Evolutionary conservation across 805 yeast genomes (phyloP).

Genomic region (Barnettozyma sp.): DNA sequence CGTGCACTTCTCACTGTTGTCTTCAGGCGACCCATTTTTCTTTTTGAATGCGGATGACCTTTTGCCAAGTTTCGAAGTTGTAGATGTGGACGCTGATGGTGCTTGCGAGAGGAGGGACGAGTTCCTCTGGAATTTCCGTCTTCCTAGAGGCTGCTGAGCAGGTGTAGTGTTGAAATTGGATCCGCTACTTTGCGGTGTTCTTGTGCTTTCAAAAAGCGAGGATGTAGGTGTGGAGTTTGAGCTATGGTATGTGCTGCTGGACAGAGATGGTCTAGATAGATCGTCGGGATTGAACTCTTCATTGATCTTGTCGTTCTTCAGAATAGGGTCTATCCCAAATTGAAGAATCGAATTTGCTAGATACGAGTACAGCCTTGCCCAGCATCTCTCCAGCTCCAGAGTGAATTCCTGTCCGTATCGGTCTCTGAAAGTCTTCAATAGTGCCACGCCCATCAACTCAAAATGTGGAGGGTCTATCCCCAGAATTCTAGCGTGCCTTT

Average conservation of each 20-base stretch:
- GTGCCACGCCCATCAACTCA: conserved; percentile 67
- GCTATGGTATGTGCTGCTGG: neutral
- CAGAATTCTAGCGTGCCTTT: conserved; percentile 66
- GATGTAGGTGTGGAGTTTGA: conserved; percentile 3
- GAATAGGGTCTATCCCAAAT: conserved; percentile 35
- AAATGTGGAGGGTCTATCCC: conserved; percentile 66
- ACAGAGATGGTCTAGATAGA: neutral
- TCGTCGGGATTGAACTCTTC: conserved; percentile 6
- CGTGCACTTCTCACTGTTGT: conserved; percentile 12
- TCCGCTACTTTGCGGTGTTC: neutral
- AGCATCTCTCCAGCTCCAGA: conserved; percentile 55
- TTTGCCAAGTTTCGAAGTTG: neutral
- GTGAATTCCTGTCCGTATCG: conserved; percentile 48
- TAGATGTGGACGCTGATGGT: neutral
- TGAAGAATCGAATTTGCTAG: conserved; percentile 61
- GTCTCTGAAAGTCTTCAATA: conserved; percentile 61
- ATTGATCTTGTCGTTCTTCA: conserved; percentile 27
- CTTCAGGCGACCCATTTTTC: neutral
- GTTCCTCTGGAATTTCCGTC: no score
- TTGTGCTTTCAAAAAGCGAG: conserved; percentile 4
- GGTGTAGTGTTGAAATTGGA: neutral
- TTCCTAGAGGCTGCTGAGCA: no score
- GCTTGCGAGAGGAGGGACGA: no score
- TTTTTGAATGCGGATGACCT: neutral
- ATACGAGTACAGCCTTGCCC: conserved; percentile 66